Base-by-base conservation (phyloP, 331 rosid species). In the Quercus tomentella region DNA sequence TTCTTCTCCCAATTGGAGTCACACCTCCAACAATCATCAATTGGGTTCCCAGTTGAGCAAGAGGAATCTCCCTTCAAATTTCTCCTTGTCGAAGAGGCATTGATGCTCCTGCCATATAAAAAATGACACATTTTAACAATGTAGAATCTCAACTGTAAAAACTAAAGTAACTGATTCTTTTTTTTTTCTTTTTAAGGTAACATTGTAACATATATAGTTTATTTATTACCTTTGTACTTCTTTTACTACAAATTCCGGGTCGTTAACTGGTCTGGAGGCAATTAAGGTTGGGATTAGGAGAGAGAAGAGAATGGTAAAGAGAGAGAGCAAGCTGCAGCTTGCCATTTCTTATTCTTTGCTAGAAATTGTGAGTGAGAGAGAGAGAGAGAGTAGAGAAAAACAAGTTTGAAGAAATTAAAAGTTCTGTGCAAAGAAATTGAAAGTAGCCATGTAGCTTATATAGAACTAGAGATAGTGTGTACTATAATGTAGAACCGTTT, bases 1-100 rank as follows among this genome's bases (percentile, higher is more conserved):
- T 89, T 89, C 52, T 76, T 54, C 79, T 83, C 84, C 93, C 93
- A 89, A 35, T 83, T 76, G 17, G 88, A 80, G 56, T 89, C 89
- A 77, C 93, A 89, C 33, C 89, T 73, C 93, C 93, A 87, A 82
- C 93, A 89, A 73, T 89, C 93, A 73, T 89, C 93, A 65, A 89
- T 89, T 0, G 91, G 92, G 81, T 89, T 89, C 1, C 97, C 99
- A 1, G 80, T 86, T 7, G 94, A 97, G n/a, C 99, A 95, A 0
- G 97, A 95, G 0, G 93, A 87, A 81, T 91, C 91, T 3, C 87
- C 96, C 45, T 41, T 8, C 82, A 95, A 79, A 56, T 79, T 89
- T 84, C 98, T 88, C 85, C 96, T 83, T 1, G 79, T 56, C 0
- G 17, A 21, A 0, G 99, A 82, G 21, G 80, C 97, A 85, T 91